A percentile compares a stretch with the other conserved stretches of the same genome.
phyloP scores from a whole-genome alignment of 2,329 filamentous ascomycete species.

The Talaromyces sp. region DNA sequence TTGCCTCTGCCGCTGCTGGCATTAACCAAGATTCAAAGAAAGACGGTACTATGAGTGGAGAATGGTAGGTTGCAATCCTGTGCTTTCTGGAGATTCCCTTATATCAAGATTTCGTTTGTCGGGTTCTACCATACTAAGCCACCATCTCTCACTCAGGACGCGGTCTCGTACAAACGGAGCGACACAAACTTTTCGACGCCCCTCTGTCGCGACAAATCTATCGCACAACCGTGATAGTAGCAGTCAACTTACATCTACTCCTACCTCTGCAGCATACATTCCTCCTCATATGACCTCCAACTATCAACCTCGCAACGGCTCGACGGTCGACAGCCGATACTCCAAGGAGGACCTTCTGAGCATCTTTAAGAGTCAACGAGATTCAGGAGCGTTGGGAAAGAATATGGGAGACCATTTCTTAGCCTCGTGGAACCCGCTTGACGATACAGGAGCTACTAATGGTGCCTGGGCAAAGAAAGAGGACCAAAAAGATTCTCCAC shows the following conservation, averaged over 20 bases:
- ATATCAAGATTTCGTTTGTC: background rate
- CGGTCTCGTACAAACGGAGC: conserved; percentile 63
- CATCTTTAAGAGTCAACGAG: conserved; percentile 63
- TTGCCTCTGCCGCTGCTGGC: conserved; percentile 78
- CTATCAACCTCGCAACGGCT: conserved; percentile 54
- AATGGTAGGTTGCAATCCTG: conserved; percentile 62
- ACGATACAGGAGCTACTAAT: conserved; percentile 61
- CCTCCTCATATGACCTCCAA: conserved; percentile 60
- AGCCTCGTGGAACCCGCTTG: conserved; percentile 74
- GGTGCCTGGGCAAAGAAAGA: conserved; percentile 73
- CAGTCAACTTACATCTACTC: conserved; percentile 40
- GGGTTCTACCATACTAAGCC: conserved; percentile 24
- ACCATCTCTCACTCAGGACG: conserved; percentile 47
- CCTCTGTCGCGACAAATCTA: conserved; percentile 59
- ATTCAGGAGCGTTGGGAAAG: conserved; percentile 55
- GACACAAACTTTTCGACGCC: conserved; percentile 65
- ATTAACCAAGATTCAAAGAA: conserved; percentile 63
- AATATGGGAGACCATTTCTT: conserved; percentile 68
- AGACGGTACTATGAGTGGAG: conserved; percentile 62
- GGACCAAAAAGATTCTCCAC: conserved; percentile 69
- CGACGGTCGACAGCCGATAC: conserved; percentile 63
- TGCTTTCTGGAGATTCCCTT: background rate
- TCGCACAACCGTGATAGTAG: conserved; percentile 47
- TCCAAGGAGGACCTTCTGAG: conserved; percentile 75
- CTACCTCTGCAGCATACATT: conserved; percentile 55